Evolutionary conservation across 169 alveolate species (phyloP), one percentile per base, ranked within the genome.

Genomic region (Plasmodium gonderi): DNA sequence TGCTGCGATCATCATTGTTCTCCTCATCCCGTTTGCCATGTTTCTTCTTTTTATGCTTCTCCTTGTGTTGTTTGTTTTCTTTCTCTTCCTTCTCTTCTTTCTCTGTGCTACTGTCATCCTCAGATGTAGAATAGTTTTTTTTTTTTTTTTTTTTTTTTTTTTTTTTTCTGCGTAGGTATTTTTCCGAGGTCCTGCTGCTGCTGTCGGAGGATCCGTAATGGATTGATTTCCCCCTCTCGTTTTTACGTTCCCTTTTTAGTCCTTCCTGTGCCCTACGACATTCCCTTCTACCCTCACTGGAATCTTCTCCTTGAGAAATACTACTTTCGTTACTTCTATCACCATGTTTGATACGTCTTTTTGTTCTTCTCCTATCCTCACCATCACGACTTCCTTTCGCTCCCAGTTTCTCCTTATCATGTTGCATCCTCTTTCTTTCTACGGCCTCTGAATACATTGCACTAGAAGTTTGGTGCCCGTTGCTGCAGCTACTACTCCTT

Each of bases 111-210:
- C 33, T 29, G 1, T 7, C 26, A n/a, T 40, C 80, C 23, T 44
- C 47, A 0, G 64, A 36, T 23, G 80, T 9, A 12, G 36, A 74
- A 26, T 44, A 1, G 29, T 20, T 5, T 31, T 72, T 33, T 72
- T 72, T 74, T 33, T 69, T 69, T 40, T 69, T 69, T 69, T 69
- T 72, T 36, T 75, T 14, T 33, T 75, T 11, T 75, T 78, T 38
- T 49, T 36, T 23, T 45, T 40, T 26, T 45, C 54, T 51, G 8
- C 17, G n/a, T 1, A 31, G 3, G 20, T 47, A 3, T 38, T 49
- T 51, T 3, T 47, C 75, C 17, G 11, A 9, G 3, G 9, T 12
- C 33, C 26, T 31, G 31, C 38, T 36, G 14, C 64, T 47, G 0
- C 45, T 2, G 20, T 47, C 64, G 14, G 38, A 54, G 69, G 69